Evolutionary conservation across 768 basidiomycete species (phyloP), one percentile per base, ranked within the genome.

Genomic region (Naganishia vishniacii): DNA sequence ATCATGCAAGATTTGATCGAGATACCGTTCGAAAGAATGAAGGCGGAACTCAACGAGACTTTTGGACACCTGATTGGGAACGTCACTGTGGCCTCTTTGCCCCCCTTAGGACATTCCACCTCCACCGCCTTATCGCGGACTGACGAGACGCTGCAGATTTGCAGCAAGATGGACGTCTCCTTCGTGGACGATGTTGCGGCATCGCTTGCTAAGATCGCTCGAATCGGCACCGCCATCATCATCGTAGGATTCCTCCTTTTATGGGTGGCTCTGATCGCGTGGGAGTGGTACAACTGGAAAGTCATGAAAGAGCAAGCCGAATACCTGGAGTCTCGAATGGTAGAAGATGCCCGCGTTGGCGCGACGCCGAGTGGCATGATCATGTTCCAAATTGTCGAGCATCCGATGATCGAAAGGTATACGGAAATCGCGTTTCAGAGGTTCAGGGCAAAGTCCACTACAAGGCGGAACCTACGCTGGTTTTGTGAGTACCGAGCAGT

Each of bases 241-340:
- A 81, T 89, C 60, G 75, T 85, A 45, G 76, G 87, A 40, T 85
- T 88, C n/a, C 74, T 91, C 41, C 70, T 91, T 61, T 82, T 93
- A 53, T 81, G 92, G 68, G 84, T 81, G 9, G 84, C 84, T 37
- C 84, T 91, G 76, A 87, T 84, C 67, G 74, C 85, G 3, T 79
- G 93, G 70, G 89, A 91, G 70, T 91, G 90, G 88, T 91, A 86
- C 81, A 88, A 87, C 71, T 95, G 91, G 88, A 81, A 61, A 41
- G 67, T 68, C 13, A 66, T 73, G 72, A 71, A 68, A 42, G 68
- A 70, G 40, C 69, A 73, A 11, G 71, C 72, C 9, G 71, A 70
- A 34, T 29, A 58, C 34, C 49, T 77, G 31, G 71, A 75, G 58
- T 51, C 62, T 49, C 20, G 53, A 48, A 16, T 59, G 12, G 66